Evolutionary conservation across 495 filamentous ascomycete genomes (phyloP), one percentile per base, ranked within the genome.

Genomic region (Immersiella caudata): DNA sequence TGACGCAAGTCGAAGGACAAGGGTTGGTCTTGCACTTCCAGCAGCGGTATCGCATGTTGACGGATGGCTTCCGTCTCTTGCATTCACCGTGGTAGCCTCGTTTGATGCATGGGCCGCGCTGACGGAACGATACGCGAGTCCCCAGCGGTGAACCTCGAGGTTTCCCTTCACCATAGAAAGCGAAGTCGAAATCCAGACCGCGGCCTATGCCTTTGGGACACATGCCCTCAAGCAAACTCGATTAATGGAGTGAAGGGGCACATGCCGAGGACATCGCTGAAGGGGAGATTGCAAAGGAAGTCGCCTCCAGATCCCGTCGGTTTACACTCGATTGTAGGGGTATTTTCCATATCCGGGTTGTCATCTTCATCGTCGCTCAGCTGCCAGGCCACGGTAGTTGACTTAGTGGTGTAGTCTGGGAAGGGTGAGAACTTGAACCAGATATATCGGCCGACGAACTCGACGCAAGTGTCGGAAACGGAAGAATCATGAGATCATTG

Each of bases 381-480:
- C 55, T 64, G 36, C 64, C 64, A 70, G 40, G 55, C 29, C 9
- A 70, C 68, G 21, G 25, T 22, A 1, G 54, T 55, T 11, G 49
- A 29, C 40, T 46, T 52, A 52, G 52, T 64, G 55, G n/a, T 64
- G 60, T 70, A 67, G 60, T 64, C 68, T 0, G 64, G 52, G 64
- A 70, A 70, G 20, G 68, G 12, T 9, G 33, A 21, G 33, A 70
- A 63, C 50, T 65, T 70, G 68, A 70, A 70, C 25, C 36, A 35
- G 33, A 70, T 7, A 29, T 67, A 36, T 18, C 60, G 7, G 0
- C 60, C 64, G 20, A 60, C 27, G 22, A 70, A 61, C 36, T 67
- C 60, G 27, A 70, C 60, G 56, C 68, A 70, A 18, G 21, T 24
- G 6, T 54, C 21, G 50, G 50, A 54, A 6, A 54, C 50, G 18